Conservation (phyloP, 345 rosid species). For the Moringa oleifera region DNA sequence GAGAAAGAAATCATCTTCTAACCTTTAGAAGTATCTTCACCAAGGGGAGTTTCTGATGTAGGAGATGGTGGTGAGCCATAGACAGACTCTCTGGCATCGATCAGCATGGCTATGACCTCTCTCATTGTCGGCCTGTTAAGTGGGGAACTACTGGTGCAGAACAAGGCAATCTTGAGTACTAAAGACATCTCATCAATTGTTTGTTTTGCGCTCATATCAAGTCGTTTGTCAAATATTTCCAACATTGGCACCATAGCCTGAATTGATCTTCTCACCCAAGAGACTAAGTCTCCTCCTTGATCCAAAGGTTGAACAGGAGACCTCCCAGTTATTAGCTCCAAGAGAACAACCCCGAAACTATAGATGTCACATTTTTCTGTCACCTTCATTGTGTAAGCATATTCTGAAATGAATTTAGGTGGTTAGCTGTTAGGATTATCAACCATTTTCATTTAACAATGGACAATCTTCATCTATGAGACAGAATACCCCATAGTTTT, state of each 20-base stretch:
- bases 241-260: constrained; percentile 31
- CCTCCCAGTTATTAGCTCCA: constrained; percentile 63
- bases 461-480: background rate
- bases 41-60: constrained; percentile 41
- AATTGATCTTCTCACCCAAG: constrained; percentile 64
- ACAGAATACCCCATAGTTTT: too few relatives aligned
- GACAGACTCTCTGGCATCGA: constrained; percentile 41
- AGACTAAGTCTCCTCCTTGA: constrained; percentile 81
- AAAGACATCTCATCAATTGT: constrained; percentile 55
- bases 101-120: constrained; percentile 70
- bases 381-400: constrained; percentile 92
- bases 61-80: constrained; percentile 27
- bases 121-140: constrained; percentile 65
- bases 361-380: constrained; percentile 82
- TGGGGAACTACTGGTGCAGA: constrained; percentile 67
- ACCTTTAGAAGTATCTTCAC: background rate
- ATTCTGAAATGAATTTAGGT: constrained; percentile 33
- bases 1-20: background rate
- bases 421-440: background rate
- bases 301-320: constrained; percentile 77
- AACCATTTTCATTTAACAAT: background rate
- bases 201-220: constrained; percentile 34
- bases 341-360: constrained; percentile 77
- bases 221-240: constrained; percentile 50
- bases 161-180: constrained; percentile 64